Percentiles rank a stretch among this genome's conserved stretches.
phyloP scores from a whole-genome alignment of 164 flowering plant genomes.

The Vitis labrusca region DNA sequence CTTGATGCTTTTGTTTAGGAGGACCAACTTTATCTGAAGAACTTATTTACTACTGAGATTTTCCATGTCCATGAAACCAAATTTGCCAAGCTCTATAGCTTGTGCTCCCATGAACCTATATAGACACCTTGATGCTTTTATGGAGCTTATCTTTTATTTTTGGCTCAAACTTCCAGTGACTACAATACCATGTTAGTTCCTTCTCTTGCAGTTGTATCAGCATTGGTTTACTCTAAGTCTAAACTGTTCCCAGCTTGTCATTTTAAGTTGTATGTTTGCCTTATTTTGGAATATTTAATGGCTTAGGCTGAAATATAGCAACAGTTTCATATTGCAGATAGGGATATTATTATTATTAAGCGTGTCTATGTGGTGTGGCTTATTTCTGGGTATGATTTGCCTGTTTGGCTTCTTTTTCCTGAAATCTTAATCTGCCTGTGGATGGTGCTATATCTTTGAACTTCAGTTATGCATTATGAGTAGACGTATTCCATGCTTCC shows the following conservation, averaged over 20 bases:
- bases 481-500: neutral
- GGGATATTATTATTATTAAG: neutral
- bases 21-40: conserved; percentile 24
- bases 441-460: neutral
- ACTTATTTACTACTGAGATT: conserved; percentile 14
- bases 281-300: neutral
- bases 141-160: conserved; percentile 11
- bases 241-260: neutral
- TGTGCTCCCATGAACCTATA: conserved; percentile 31
- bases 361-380: neutral
- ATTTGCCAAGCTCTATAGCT: conserved; percentile 23
- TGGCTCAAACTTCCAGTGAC: conserved; percentile 2
- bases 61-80: conserved; percentile 25
- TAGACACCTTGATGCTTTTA: conserved; percentile 13
- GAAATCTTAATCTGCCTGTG: neutral
- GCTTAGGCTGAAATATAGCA: too few species aligned
- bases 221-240: neutral
- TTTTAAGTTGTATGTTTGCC: neutral
- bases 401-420: neutral
- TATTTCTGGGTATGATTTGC: neutral
- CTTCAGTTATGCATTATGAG: neutral
- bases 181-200: conserved; percentile 16
- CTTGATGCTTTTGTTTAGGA: conserved; percentile 38
- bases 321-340: too few species aligned
- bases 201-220: conserved; percentile 18